Evolutionary conservation across 2,329 filamentous ascomycete genomes (phyloP), one percentile per base, ranked within the genome.

Genomic region (Penicillium sp.): DNA sequence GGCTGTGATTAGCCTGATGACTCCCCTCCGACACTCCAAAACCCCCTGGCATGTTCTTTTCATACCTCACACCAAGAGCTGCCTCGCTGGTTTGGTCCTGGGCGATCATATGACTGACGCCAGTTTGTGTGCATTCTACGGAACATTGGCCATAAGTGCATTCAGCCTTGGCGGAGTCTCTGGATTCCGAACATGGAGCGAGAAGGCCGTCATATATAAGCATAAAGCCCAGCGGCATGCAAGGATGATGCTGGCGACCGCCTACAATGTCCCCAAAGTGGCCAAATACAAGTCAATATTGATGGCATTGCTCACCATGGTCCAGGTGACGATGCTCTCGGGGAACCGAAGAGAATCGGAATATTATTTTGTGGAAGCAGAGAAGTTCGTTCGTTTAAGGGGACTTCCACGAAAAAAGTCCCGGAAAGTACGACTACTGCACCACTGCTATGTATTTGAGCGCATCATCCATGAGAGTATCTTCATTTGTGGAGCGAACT

Each of bases 371-470:
- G 57, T 79, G 0, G 77, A 78, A 46, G 75, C 76, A 0, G 77
- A 79, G 56, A 70, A 73, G 2, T 70, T 79, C 13, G 77, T 79
- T 6, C 72, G 73, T 1, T 46, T 75, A 6, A 66, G 66, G 25
- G 76, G 78, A 0, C 55, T 79, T 1, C 65, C 67, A 6, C 69
- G 69, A 4, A 64, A 61, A 8, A 78, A 77, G 38, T 75, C 77
- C 2, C 71, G 75, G 16, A 75, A 77, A 21, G 64, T 72, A 0
- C 72, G 77, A 2, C 59, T 80, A 0, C 61, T 80, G 0, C 78
- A 80, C 54, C 77, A 80, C 54, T 77, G 77, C 63, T 80, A 80
- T 55, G 75, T 73, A 0, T 78, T 75, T 47, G 65, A 77, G 6
- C 72, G 78, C 0, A 71, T 80, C 0, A 73, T 80, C 18, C 67